Conservation (phyloP, 345 rosid genomes). For the Pseudoturritis turrita region DNA sequence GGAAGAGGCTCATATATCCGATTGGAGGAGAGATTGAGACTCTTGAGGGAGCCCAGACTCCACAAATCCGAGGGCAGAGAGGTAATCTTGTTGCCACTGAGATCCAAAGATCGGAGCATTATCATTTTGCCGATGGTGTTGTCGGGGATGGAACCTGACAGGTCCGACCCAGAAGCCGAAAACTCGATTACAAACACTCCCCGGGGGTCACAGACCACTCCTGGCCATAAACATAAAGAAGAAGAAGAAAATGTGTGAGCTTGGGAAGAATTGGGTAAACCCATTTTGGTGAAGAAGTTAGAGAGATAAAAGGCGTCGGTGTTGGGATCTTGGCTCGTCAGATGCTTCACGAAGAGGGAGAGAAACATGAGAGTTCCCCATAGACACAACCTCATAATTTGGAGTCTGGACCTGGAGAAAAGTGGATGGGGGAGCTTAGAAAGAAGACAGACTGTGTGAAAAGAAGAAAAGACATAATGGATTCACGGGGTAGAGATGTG, state of each 20-base stretch:
- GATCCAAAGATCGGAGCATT: constrained; percentile 63
- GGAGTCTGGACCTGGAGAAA: constrained; percentile 15
- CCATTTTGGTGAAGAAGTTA: constrained; percentile 57
- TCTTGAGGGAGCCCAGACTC: constrained; percentile 62
- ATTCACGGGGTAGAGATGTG: constrained; percentile 31
- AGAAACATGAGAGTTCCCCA: constrained; percentile 50
- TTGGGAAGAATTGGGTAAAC: constrained; percentile 27
- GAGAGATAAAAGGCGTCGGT: constrained; percentile 67
- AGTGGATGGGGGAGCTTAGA: background rate
- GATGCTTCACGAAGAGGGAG: constrained; percentile 47
- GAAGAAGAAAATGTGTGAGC: constrained; percentile 41
- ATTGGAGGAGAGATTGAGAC: constrained; percentile 70
- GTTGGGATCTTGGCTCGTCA: constrained; percentile 62
- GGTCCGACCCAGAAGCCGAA: constrained; percentile 48
- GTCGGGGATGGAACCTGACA: constrained; percentile 80
- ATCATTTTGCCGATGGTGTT: constrained; percentile 76
- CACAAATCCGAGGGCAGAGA: constrained; percentile 83
- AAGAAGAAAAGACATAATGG: constrained; percentile 31
- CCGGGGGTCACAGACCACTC: constrained; percentile 55
- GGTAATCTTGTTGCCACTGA: constrained; percentile 74
- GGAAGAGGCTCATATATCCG: constrained; percentile 58
- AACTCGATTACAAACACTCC: constrained; percentile 40
- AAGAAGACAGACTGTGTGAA: constrained; percentile 21
- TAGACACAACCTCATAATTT: constrained; percentile 50
- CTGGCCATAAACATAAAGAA: constrained; percentile 62